Conservation (phyloP, 2,329 filamentous ascomycete species). For the Talaromyces sp. region DNA sequence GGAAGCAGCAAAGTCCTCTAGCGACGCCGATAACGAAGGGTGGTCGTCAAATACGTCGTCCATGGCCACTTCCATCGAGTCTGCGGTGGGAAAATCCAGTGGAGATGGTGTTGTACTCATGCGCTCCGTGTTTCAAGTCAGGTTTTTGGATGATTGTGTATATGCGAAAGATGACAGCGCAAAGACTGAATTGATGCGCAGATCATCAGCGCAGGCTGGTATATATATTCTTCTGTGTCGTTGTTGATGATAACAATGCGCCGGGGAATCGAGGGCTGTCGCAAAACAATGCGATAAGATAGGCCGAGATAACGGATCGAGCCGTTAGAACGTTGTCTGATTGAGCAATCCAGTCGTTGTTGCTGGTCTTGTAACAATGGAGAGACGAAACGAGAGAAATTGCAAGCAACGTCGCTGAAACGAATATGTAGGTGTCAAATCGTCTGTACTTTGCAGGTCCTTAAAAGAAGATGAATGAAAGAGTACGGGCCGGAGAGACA, state of each 20-base stretch:
- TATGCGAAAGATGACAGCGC: too few species aligned
- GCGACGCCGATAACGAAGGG: slow-evolving; percentile 59
- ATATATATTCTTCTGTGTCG: background rate
- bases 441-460: background rate
- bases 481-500: background rate
- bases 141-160: background rate
- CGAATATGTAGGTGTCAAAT: background rate
- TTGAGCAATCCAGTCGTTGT: background rate
- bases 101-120: slow-evolving; percentile 24
- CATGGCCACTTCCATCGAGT: slow-evolving; percentile 47
- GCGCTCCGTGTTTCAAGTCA: slow-evolving; percentile 11
- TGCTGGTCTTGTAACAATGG: background rate
- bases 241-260: background rate
- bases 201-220: slow-evolving; percentile 8
- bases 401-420: background rate
- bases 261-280: background rate
- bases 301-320: slow-evolving; percentile 3
- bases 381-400: background rate
- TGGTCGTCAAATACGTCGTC: slow-evolving; percentile 57
- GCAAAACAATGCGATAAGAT: slow-evolving; percentile 8
- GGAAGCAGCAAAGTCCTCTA: slow-evolving; percentile 62
- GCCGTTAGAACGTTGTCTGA: background rate
- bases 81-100: slow-evolving; percentile 30
- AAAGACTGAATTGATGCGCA: background rate
- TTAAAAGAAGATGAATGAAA: slow-evolving; percentile 4